phyloP scores from a whole-genome alignment of 805 yeast genomes.

The Ogataea angusta region DNA sequence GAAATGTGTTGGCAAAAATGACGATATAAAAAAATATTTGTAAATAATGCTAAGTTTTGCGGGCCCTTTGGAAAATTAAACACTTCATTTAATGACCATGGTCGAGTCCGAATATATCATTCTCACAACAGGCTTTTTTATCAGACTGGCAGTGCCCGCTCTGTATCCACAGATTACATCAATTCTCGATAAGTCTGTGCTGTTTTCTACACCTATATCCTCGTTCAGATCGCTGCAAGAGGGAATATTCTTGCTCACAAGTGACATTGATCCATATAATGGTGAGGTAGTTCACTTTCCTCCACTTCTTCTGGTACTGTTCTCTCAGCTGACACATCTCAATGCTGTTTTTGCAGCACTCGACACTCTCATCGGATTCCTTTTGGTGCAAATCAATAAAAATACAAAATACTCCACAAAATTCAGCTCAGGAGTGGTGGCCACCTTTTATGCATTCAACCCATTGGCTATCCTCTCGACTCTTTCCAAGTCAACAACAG shows the following conservation, averaged over 20 bases:
- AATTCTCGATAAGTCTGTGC: slow-evolving; percentile 48
- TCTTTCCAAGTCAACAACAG: slow-evolving; percentile 62
- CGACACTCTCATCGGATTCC: slow-evolving; percentile 58
- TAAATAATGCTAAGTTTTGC: neutral
- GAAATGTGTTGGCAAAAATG: slow-evolving; percentile 11
- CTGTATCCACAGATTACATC: slow-evolving; percentile 30
- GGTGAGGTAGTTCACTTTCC: slow-evolving; percentile 90
- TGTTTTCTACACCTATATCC: slow-evolving; percentile 70
- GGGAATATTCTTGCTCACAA: slow-evolving; percentile 58
- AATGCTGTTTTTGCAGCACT: slow-evolving; percentile 50
- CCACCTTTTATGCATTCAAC: slow-evolving; percentile 66
- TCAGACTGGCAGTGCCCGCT: slow-evolving; percentile 28
- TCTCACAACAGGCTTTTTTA: slow-evolving; percentile 23
- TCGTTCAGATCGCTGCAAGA: slow-evolving; percentile 64
- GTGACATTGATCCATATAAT: slow-evolving; percentile 58
- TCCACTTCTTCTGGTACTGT: slow-evolving; percentile 60
- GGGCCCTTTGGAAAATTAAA: slow-evolving; percentile 1
- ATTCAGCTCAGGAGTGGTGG: slow-evolving; percentile 22
- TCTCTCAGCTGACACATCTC: slow-evolving; percentile 36
- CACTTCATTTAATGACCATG: neutral
- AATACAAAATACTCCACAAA: slow-evolving; percentile 31
- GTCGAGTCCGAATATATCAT: slow-evolving; percentile 6
- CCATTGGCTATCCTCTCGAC: slow-evolving; percentile 74
- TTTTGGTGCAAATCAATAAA: slow-evolving; percentile 48
- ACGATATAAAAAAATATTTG: slow-evolving; percentile 1